Evolutionary conservation across 352 stramenopile genomes (phyloP), one percentile per base, ranked within the genome.

Genomic region (Globisporangium radiosum): DNA sequence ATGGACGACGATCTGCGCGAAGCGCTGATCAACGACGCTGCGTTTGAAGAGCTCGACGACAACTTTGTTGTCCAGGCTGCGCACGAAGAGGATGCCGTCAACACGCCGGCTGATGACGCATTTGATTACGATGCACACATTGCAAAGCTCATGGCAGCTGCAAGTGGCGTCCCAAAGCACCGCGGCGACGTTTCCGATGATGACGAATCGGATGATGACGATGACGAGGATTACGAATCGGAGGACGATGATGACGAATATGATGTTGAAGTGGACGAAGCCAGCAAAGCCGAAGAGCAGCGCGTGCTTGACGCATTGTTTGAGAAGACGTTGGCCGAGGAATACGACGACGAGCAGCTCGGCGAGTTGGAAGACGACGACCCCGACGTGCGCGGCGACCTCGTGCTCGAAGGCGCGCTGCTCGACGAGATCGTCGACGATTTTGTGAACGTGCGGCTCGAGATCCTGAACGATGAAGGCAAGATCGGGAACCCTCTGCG

Each of bases 81-180:
- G 15, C 48, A 66, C 33, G 74, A 87, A 14, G 73, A 78, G 25
- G 56, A 50, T 4, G 68, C 64, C 14, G 68, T 68, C 39, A 64
- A 33, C 0, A 37, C n/a, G 5, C 14, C 50, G 7, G 50, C 50
- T n/a, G 37, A 36, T 4, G 85, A 87, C 51, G 87, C 76, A 7
- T 97, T 97, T 66, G 91, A 97, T 64, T 97, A 97, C 65, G 90
- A 98, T 51, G 87, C 87, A 17, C 92, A 98, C 62, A 96, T 97
- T 62, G 89, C 87, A 40, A 93, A 90, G 63, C 76, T 98, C 25
- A 97, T 98, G 85, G 87, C 86, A 9, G 80, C 87, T 5, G 87
- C 87, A 1, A 91, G 81, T 37, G 83, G 85, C 52, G 70, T 92
- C 5, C 80, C 80, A 25, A 80, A 88, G 59, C 80, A 69, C 62